Base-by-base conservation (phyloP, 2,329 filamentous ascomycete species). In the Ramularia collo-cygni region DNA sequence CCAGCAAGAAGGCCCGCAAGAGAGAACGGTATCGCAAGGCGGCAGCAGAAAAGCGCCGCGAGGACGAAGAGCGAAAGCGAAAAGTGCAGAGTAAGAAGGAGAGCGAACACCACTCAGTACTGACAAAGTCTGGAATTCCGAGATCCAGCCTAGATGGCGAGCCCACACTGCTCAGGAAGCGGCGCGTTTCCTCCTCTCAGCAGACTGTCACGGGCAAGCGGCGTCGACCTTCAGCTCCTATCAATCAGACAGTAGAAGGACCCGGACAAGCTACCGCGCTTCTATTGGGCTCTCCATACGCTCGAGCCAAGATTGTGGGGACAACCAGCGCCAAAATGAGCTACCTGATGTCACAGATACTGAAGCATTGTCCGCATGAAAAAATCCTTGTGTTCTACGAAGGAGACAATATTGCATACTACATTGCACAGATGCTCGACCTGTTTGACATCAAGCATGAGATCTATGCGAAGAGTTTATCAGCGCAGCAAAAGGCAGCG, bases 351-450 rank as follows among this genome's bases (percentile, higher is more conserved):
- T 82, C 88, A 38, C 72, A 77, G 21, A 79, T 95, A 9, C 62
- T 80, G 4, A 68, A 74, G 37, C 71, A 89, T 46, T 77, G 92
- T 38, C 62, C 71, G 1, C 64, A 74, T 0, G 88, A 95, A 55
- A 94, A 95, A 62, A 92, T 93, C 3, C 77, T 95, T 37, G 75
- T 95, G 8, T 96, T 96, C 61, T 95, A 95, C 59, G 87, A 94
- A 45, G 83, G 84, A 21, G 83, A 92, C 44, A 90, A 94, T 52
- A 74, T 84, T 2, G 89, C 87, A 1, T 94, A 77, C 61, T 95
- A 93, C 64, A 75, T 95, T 28, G 84, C 86, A 0, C 81, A 88
- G 56, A 79, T 83, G 19, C 72, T 96, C 0, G 89, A 95, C 50
- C 72, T 90, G 21, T 62, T 82, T 1, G 71, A 76, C 7, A 63